Evolutionary conservation across 352 stramenopile species (phyloP).

Genomic region (Phytopythium montanum): DNA sequence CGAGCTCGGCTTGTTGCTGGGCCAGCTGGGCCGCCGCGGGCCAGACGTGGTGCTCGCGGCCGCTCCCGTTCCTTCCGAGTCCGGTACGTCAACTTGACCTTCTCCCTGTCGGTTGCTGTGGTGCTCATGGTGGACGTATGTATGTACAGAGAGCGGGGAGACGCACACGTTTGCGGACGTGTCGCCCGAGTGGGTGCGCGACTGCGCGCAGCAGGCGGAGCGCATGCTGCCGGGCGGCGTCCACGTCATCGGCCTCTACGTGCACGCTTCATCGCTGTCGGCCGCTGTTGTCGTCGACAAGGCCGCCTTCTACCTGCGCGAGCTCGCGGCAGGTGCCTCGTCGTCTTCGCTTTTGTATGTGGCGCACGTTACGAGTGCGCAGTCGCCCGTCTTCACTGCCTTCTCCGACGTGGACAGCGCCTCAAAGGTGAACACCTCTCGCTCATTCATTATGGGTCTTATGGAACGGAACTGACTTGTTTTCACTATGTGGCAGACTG

Average conservation of each 20-base stretch:
- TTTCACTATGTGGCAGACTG: neutral
- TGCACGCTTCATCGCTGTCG: slow-evolving; percentile 25
- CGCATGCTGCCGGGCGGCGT: slow-evolving; percentile 59
- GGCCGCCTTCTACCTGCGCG: slow-evolving; percentile 48
- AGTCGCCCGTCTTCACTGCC: slow-evolving; percentile 13
- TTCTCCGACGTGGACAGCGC: slow-evolving; percentile 7
- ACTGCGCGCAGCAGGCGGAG: slow-evolving; percentile 67
- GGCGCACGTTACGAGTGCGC: slow-evolving; percentile 30
- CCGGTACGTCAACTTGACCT: slow-evolving; percentile 11
- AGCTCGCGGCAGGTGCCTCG: slow-evolving; percentile 28
- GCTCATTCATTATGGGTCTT: neutral
- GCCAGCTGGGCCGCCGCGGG: slow-evolving; percentile 26
- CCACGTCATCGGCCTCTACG: slow-evolving; percentile 50
- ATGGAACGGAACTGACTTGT: neutral
- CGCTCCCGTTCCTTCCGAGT: slow-evolving; percentile 48
- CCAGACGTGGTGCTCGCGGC: slow-evolving; percentile 44
- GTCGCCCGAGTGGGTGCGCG: slow-evolving; percentile 60
- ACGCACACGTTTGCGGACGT: slow-evolving; percentile 40
- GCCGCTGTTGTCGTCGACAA: slow-evolving; percentile 25
- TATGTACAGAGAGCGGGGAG: slow-evolving; percentile 23
- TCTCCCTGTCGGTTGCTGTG: no score
- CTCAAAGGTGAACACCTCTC: neutral
- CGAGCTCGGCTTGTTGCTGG: slow-evolving; percentile 58
- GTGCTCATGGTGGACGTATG: neutral
- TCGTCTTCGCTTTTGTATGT: slow-evolving; percentile 32